Evolutionary conservation across 2,329 filamentous ascomycete species (phyloP).

Genomic region (Pezicula rhizophila): DNA sequence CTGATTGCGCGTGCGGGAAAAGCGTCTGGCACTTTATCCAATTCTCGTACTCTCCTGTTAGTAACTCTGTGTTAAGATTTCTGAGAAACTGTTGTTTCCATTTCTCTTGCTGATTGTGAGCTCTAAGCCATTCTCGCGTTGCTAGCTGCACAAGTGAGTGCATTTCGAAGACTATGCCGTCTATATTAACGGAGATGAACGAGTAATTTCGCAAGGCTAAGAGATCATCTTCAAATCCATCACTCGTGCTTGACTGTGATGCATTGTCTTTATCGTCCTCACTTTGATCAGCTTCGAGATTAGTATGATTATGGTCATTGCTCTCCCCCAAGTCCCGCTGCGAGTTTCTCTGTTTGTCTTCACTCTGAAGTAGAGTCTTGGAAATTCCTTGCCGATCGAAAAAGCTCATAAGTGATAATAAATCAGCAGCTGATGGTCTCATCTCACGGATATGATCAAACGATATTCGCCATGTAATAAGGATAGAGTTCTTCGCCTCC

Average conservation of each 20-base stretch:
- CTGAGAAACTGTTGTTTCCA: constrained; percentile 27
- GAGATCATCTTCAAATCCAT: constrained; percentile 30
- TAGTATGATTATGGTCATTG: constrained; percentile 2
- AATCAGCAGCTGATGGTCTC: constrained; percentile 31
- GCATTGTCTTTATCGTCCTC: constrained; percentile 8
- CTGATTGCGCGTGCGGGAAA: constrained; percentile 16
- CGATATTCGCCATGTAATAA: constrained; percentile 32
- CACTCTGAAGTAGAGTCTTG: constrained; percentile 22
- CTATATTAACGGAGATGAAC: constrained; percentile 25
- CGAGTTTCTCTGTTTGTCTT: constrained; percentile 3
- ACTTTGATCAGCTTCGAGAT: constrained; percentile 2
- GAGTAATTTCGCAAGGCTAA: constrained; percentile 29
- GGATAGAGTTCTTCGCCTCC: constrained; percentile 29
- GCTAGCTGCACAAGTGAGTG: constrained; percentile 36
- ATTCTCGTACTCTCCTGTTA: constrained; percentile 15
- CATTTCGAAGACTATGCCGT: constrained; percentile 31
- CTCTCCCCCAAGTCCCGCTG: constrained; percentile 1
- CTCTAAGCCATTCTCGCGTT: constrained; percentile 29
- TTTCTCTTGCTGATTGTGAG: constrained; percentile 17
- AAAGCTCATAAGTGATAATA: constrained; percentile 41
- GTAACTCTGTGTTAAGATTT: constrained; percentile 19
- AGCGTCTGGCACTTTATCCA: constrained; percentile 16
- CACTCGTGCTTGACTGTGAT: constrained; percentile 9
- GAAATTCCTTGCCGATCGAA: constrained; percentile 38
- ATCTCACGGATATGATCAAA: constrained; percentile 30